Evolutionary conservation across 1,139 yeast species (phyloP), one percentile per base, ranked within the genome.

Genomic region (Scheffersomyces illinoinensis): DNA sequence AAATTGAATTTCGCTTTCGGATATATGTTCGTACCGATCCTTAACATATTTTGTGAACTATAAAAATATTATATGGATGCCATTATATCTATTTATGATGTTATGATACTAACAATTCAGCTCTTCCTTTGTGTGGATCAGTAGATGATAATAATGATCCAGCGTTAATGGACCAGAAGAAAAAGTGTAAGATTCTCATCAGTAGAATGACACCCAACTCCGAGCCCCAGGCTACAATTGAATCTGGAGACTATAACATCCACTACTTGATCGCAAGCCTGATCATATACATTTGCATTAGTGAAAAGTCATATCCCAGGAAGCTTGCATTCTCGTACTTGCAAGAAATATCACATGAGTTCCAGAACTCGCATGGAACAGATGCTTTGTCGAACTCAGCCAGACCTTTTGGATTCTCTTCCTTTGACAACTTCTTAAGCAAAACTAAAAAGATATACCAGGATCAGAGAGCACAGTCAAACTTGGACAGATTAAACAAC

Each of bases 81-180:
- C 33, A 24, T 24, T 24, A 24, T 24, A 24, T 24, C 10, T 24
- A 24, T 24, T 24, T 6, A 21, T 21, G 33, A 24, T 4, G 4
- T 21, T 21, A 21, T 21, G 33, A 12, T 56, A 65, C 71, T 70
- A 66, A 69, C 68, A 39, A 23, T 20, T 55, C 54, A 87, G 95
- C 95, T 3, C 87, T 93, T 60, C 98, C 98, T 20, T 81, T 93
- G 59, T 88, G 96, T 62, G 97, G 97, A n/a, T 90, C 97, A 1
- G 95, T 92, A 18, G 98, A 93, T 69, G 97, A 93, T 66, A 90
- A 88, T 63, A 82, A 82, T 56, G 82, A 78, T 59, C 75, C 81
- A 4, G 76, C 79, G 17, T 78, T 93, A 57, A 72, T 81, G 52
- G 96, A 91, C 61, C 95, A 91, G 71, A 93, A 93, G 82, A 87